Conservation (phyloP, 2,329 filamentous ascomycete species). For the Penicillium sp. region DNA sequence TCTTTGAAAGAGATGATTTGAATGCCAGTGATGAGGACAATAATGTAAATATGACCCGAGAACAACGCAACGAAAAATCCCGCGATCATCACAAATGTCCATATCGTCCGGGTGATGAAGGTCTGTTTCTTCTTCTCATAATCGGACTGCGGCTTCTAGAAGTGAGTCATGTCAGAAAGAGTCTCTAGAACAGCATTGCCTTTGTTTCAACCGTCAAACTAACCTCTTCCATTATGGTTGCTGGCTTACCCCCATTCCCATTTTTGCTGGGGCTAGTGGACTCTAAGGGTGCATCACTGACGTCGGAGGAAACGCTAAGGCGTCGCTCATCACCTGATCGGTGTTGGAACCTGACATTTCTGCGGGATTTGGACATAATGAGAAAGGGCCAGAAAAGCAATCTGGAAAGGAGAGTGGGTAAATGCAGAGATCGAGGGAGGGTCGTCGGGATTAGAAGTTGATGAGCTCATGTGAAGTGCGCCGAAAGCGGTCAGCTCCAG, state of each 20-base stretch:
- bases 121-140: conserved; percentile 99
- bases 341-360: conserved; percentile 60
- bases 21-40: conserved; percentile 84
- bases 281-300: conserved; percentile 51
- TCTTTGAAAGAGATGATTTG: conserved; percentile 99
- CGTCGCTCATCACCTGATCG: conserved; percentile 48
- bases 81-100: conserved; percentile 96
- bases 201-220: conserved; percentile 3
- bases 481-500: conserved; percentile 27
- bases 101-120: conserved; percentile 94
- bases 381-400: conserved; percentile 14
- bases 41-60: conserved; percentile 95
- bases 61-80: conserved; percentile 90
- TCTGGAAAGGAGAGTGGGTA: conserved; percentile 15
- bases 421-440: conserved; percentile 20
- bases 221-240: conserved; percentile 38
- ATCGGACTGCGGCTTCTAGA: conserved; percentile 54
- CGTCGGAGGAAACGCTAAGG: conserved; percentile 51
- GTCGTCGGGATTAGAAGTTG: conserved; percentile 20
- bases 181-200: not conserved
- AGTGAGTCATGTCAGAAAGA: conserved; percentile 6
- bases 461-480: conserved; percentile 34
- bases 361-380: conserved; percentile 53
- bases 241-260: conserved; percentile 37
- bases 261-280: conserved; percentile 50